Conservation (phyloP, 371 early-diverging fungal species). For the Mucor velutinosus region DNA sequence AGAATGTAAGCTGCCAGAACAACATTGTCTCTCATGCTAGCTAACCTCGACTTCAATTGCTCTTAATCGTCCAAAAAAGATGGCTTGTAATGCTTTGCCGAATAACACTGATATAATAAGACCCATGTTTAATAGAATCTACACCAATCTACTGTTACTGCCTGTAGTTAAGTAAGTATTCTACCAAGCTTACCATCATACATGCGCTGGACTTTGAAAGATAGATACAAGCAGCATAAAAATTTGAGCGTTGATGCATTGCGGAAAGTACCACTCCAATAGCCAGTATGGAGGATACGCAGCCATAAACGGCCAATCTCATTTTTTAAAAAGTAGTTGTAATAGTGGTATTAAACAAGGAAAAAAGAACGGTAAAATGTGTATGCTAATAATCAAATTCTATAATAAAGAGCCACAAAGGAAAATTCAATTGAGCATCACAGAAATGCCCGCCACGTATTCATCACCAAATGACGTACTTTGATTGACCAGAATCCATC, state of each 20-base stretch:
- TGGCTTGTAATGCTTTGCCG: conserved; percentile 72
- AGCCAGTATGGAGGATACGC: conserved; percentile 71
- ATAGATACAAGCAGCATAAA: conserved; percentile 88
- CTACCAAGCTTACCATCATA: conserved; percentile 66
- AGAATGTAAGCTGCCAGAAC: background rate
- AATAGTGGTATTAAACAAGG: background rate
- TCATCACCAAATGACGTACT: background rate
- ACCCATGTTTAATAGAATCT: conserved; percentile 84
- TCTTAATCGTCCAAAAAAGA: conserved; percentile 92
- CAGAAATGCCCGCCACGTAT: conserved; percentile 1
- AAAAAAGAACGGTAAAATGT: background rate
- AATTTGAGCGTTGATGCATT: conserved; percentile 77
- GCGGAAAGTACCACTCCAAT: conserved; percentile 72
- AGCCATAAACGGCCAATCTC: conserved; percentile 80
- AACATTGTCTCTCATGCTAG: background rate
- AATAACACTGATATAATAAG: conserved; percentile 75
- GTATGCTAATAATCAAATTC: background rate
- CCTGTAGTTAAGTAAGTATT: background rate
- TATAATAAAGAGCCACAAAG: background rate
- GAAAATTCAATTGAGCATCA: background rate
- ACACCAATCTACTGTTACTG: background rate
- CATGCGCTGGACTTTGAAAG: conserved; percentile 85
- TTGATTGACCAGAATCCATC: background rate
- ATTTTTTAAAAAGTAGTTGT: conserved; percentile 22
- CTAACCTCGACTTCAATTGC: conserved; percentile 88